A percentile compares a stretch with the other conserved stretches of the same genome.
Evolutionary conservation across 1,284 basidiomycete genomes (phyloP).

Genomic region (Apiotrichum gamsii): DNA sequence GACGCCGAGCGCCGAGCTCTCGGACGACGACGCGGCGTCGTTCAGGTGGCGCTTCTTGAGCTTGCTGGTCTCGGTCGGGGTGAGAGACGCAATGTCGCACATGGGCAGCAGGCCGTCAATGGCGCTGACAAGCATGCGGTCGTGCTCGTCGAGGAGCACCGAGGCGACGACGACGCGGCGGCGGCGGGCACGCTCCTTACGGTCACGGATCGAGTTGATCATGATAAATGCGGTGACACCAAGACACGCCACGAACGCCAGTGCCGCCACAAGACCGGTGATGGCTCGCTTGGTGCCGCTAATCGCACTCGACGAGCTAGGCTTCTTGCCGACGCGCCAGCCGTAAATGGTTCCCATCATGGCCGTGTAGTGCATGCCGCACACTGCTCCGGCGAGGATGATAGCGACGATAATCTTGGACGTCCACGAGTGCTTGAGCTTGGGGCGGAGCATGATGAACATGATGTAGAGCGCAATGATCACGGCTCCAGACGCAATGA

Average conservation of each 20-base stretch:
- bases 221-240: conserved; percentile 44
- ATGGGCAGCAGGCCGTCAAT: conserved; percentile 49
- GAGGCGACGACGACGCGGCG: conserved; percentile 48
- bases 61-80: conserved; percentile 14
- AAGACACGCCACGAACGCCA: conserved; percentile 48
- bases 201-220: conserved; percentile 39
- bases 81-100: conserved; percentile 45
- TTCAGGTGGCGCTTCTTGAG: not conserved
- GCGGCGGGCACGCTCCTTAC: conserved; percentile 41
- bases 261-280: conserved; percentile 46
- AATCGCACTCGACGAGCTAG: conserved; percentile 19
- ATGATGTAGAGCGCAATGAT: conserved; percentile 49
- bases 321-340: conserved; percentile 26
- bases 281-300: conserved; percentile 42
- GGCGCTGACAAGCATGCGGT: conserved; percentile 46
- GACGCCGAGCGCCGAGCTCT: conserved; percentile 41
- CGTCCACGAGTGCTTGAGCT: conserved; percentile 48
- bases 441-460: conserved; percentile 51
- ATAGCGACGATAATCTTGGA: conserved; percentile 46
- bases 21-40: conserved; percentile 8
- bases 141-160: conserved; percentile 46
- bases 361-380: conserved; percentile 46
- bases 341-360: conserved; percentile 43
- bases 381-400: conserved; percentile 46
- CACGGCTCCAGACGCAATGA: conserved; percentile 49